Percentiles rank a stretch among this genome's conserved stretches.
Conservation (phyloP, 2,329 filamentous ascomycete genomes). For the Aspergillus luchuensis region DNA sequence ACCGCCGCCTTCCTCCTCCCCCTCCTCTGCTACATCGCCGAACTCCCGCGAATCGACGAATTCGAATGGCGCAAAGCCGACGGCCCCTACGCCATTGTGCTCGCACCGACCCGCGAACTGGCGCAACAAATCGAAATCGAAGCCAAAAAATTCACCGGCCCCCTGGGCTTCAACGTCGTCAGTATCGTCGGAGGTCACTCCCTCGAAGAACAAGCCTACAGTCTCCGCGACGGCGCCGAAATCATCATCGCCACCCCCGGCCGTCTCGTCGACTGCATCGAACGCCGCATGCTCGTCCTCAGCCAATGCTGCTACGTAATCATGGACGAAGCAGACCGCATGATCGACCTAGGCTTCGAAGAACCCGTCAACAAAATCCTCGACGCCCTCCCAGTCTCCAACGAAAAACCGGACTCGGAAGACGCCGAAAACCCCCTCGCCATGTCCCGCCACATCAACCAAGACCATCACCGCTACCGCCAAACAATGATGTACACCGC, state of each 20-base stretch:
- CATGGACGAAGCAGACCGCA: constrained; percentile 98
- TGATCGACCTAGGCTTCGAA: constrained; percentile 98
- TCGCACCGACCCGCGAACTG: constrained; percentile 94
- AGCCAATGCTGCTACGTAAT: constrained; percentile 98
- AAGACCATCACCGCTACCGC: constrained; percentile 69
- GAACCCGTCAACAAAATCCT: constrained; percentile 97
- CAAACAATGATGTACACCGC: constrained; percentile 99
- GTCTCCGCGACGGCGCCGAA: constrained; percentile 87
- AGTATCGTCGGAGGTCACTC: constrained; percentile 98
- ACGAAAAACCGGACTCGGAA: constrained; percentile 93
- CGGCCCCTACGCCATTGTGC: constrained; percentile 93
- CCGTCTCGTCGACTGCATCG: constrained; percentile 95
- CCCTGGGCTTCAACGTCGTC: constrained; percentile 90
- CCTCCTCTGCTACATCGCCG: constrained; percentile 89
- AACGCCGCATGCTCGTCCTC: constrained; percentile 85
- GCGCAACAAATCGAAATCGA: constrained; percentile 97
- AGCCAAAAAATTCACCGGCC: constrained; percentile 86
- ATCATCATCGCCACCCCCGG: constrained; percentile 98
- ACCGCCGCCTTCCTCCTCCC: constrained; percentile 93
- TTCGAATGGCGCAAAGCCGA: constrained; percentile 84
- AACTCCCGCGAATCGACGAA: constrained; percentile 81
- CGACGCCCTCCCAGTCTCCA: constrained; percentile 84
- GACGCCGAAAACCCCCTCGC: constrained; percentile 80
- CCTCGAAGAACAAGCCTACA: constrained; percentile 89
- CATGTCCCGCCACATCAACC: constrained; percentile 79